Percentiles rank a stretch among this genome's conserved stretches.
phyloP scores from a whole-genome alignment of 2,329 filamentous ascomycete genomes.

The Didymosphaeria variabile region DNA sequence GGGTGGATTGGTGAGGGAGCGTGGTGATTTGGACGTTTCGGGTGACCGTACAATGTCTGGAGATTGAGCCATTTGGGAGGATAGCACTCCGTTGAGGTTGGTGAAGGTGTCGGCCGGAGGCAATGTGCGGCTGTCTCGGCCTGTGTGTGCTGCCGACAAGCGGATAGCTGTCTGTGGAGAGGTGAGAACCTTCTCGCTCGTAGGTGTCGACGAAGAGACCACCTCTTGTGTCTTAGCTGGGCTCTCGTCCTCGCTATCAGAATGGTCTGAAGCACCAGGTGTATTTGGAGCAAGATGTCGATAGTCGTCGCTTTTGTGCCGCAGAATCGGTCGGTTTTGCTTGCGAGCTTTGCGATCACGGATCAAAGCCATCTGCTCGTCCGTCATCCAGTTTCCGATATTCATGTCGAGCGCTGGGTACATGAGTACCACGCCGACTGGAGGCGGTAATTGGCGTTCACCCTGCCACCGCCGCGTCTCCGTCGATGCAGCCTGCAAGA shows the following conservation, averaged over 20 bases:
- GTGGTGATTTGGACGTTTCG: constrained; percentile 31
- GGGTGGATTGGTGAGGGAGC: constrained; percentile 27
- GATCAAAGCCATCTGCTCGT: constrained; percentile 95
- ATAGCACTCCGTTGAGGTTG: constrained; percentile 26
- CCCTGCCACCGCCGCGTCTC: constrained; percentile 65
- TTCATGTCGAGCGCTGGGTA: constrained; percentile 97
- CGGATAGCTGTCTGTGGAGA: constrained; percentile 48
- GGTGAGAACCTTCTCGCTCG: constrained; percentile 38
- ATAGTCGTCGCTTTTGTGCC: constrained; percentile 89
- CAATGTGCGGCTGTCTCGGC: constrained; percentile 34
- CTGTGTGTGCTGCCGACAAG: constrained; percentile 51
- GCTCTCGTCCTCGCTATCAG: constrained; percentile 59
- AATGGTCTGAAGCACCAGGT: constrained; percentile 81
- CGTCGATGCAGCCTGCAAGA: constrained; percentile 76
- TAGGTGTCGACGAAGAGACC: constrained; percentile 22
- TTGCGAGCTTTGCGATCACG: constrained; percentile 80
- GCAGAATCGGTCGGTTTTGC: constrained; percentile 79
- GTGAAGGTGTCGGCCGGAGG: constrained; percentile 28
- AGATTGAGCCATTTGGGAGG: constrained; percentile 23
- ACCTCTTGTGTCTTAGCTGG: constrained; percentile 22
- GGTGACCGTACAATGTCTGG: constrained; percentile 22
- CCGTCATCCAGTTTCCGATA: constrained; percentile 98
- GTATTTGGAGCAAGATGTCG: constrained; percentile 81
- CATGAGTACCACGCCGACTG: constrained; percentile 82
- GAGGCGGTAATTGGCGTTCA: constrained; percentile 71